Evolutionary conservation across 1,284 basidiomycete species (phyloP), one percentile per base, ranked within the genome.

Genomic region (Gomphus bonarii): DNA sequence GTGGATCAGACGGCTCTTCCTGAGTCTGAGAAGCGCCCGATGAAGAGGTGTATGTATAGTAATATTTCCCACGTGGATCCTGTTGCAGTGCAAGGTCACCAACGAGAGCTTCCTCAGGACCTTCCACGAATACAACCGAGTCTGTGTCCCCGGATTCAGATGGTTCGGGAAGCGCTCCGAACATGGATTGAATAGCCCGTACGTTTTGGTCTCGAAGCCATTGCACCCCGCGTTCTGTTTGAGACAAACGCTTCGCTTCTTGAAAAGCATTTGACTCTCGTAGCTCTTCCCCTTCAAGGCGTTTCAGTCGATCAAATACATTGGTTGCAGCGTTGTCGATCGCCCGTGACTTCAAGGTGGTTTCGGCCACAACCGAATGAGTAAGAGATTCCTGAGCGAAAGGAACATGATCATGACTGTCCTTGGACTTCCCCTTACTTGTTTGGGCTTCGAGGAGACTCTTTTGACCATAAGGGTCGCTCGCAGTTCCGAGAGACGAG

Each of bases 161-260:
- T 10, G 81, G 79, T 43, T 75, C 78, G 1, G 82, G 80, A 14
- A 80, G 66, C 5, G 72, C 73, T n/a, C 82, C 84, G 1, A 86
- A 68, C 72, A 77, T 80, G 14, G 77, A 73, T 40, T 59, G 59
- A 31, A 85, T 74, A 0, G 75, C 73, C 8, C 82, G 77, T 43
- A 81, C 77, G 55, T 81, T 88, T 69, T 95, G 91, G 61, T 93
- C 89, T 31, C 80, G 77, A 44, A 95, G 69, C 92, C 91, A 95
- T 43, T 84, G 78, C 3, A 80, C 80, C 0, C 88, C 87, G 3
- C 87, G 78, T 63, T 87, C 82, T 58, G 75, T 76, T 16, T 75
- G 73, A 70, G 63, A 33, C 79, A 68, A 18, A 72, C 69, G 50
- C 20, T 58, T 58, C 9, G 50, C 43, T 42, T 58, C 59, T 25